A percentile compares a stretch with the other conserved stretches of the same genome.
Conservation (phyloP, 75 land plant genomes). For the Cunninghamia lanceolata region DNA sequence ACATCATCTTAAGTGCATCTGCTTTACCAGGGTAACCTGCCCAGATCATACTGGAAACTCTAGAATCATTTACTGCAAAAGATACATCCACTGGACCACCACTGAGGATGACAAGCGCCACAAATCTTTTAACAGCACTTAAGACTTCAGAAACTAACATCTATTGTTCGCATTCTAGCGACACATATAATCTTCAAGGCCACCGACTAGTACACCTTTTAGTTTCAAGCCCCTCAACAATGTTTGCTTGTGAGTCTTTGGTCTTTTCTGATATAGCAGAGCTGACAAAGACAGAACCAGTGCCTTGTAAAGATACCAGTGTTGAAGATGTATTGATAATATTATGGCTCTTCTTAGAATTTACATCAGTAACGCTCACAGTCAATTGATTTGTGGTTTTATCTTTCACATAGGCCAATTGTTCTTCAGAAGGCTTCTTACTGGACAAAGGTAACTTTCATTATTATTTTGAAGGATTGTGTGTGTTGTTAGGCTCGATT, state of each 20-base stretch:
- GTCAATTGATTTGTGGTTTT: conserved; percentile 38
- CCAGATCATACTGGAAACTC: conserved; percentile 82
- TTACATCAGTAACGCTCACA: conserved; percentile 29
- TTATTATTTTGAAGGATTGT: conserved; percentile 44
- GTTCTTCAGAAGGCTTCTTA: conserved; percentile 28
- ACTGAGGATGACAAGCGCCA: conserved; percentile 69
- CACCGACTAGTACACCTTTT: no score
- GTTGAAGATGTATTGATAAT: not conserved
- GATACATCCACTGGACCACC: conserved; percentile 88
- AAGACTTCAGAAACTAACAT: conserved; percentile 45
- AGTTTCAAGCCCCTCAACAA: no score
- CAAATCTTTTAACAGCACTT: conserved; percentile 52
- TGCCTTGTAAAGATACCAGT: not conserved
- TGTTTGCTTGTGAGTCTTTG: not conserved
- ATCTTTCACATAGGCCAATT: conserved; percentile 13
- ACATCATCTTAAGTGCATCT: conserved; percentile 38
- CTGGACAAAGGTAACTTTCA: conserved; percentile 31
- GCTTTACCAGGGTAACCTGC: conserved; percentile 90
- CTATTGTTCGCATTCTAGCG: no score
- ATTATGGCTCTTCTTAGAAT: conserved; percentile 33
- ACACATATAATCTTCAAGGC: no score
- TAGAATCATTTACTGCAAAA: conserved; percentile 62
- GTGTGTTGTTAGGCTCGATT: conserved; percentile 38
- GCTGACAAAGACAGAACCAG: not conserved
- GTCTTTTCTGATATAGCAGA: not conserved